Base-by-base conservation (phyloP, 2,329 filamentous ascomycete genomes). In the Cryphonectria naterciae region DNA sequence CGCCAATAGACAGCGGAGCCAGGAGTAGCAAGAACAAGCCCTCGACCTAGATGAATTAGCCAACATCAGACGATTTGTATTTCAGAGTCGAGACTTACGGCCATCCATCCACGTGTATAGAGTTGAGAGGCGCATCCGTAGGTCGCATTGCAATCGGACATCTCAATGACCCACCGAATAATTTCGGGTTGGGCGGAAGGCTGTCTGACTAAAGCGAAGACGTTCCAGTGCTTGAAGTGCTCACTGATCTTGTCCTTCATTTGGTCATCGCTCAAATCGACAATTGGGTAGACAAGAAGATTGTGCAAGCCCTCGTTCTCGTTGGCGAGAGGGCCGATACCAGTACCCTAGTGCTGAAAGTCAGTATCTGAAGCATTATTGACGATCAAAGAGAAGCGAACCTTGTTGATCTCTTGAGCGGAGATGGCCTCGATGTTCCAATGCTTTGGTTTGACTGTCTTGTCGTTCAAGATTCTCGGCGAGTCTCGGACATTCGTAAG, bases 401-500 rank as follows among this genome's bases (percentile, higher is more conserved):
- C 82, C 73, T 83, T 79, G 15, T 80, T 78, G 77, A 85, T 85
- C 25, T 86, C 82, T 39, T 78, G 80, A 2, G 84, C 81, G 11
- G 80, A 79, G 39, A 89, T 78, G 65, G 83, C 84, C 61, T 80
- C 78, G 25, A 83, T 79, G 63, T 78, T 76, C 87, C 88, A 90
- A 46, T 81, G 80, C 15, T 82, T 79, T 7, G 67, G 66, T 39
- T 71, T 71, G 58, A 64, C 74, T 1, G 81, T 79, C 39, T 87
- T 77, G 66, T 85, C 85, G 17, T 84, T 80, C 69, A 84, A 81
- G 10, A 86, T 83, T 43, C 83, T 81, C 67, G 83, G 85, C 8
- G 89, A 84, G 77, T 91, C 89, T 65, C 87, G 84, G 65, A 91
- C 85, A 75, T 92, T 89, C 8, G 83, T 80, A 74, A 92, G 90